Evolutionary conservation across 2,329 filamentous ascomycete genomes (phyloP).

Genomic region (Immersiporthe knoxdaviesiana): DNA sequence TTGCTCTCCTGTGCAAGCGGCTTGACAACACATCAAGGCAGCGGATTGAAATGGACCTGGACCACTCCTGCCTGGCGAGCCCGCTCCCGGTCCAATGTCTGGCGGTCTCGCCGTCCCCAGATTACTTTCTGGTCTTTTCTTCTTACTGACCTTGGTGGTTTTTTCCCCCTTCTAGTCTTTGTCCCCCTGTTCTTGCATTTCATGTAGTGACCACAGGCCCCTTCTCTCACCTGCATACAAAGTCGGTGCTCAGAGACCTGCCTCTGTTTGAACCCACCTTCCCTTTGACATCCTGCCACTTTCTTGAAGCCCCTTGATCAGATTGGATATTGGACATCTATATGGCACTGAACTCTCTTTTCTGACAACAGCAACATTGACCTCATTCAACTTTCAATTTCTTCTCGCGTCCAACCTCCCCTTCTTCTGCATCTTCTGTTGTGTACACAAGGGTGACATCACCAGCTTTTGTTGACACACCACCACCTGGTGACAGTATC

Average conservation of each 20-base stretch:
- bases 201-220: constrained; percentile 29
- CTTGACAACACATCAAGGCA: constrained; percentile 15
- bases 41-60: constrained; percentile 17
- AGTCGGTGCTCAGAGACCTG: constrained; percentile 32
- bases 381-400: constrained; percentile 3
- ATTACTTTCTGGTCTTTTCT: constrained; percentile 18
- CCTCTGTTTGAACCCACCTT: constrained; percentile 38
- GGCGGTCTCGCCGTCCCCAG: constrained; percentile 19
- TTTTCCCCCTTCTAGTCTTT: constrained; percentile 18
- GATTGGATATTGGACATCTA: not conserved
- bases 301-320: constrained; percentile 1
- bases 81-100: constrained; percentile 24
- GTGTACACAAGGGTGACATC: constrained; percentile 27
- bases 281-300: constrained; percentile 22
- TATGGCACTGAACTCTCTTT: constrained; percentile 16
- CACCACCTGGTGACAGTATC: constrained; percentile 5
- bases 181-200: constrained; percentile 12
- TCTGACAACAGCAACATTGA: constrained; percentile 9
- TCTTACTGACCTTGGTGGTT: constrained; percentile 21
- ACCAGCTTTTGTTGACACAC: constrained; percentile 24
- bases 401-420: constrained; percentile 20
- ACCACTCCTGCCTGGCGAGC: constrained; percentile 13
- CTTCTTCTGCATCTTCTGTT: constrained; percentile 19
- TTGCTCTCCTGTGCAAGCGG: constrained; percentile 24
- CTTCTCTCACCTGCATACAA: constrained; percentile 34